Percentiles rank a stretch among this genome's conserved stretches.
Conservation (phyloP, 768 basidiomycete species). For the Boletus insuetus region DNA sequence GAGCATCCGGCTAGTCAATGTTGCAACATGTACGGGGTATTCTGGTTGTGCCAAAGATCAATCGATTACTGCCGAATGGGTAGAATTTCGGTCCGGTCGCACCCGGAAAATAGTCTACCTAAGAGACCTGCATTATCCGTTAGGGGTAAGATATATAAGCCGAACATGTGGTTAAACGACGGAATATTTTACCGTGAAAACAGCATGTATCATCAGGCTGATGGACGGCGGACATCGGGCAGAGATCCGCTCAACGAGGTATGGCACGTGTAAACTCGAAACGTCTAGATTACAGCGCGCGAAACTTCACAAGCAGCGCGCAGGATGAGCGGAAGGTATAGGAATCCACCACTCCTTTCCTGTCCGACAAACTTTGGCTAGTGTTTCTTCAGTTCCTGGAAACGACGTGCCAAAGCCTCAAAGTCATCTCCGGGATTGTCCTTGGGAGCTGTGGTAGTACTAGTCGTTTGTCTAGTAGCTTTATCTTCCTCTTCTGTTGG, state of each 20-base stretch:
- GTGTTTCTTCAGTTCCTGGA: slow-evolving; percentile 84
- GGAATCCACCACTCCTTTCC: background rate
- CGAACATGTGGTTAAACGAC: background rate
- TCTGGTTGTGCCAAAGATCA: background rate
- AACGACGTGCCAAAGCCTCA: slow-evolving; percentile 71
- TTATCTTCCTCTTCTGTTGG: slow-evolving; percentile 46
- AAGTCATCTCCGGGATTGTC: slow-evolving; percentile 61
- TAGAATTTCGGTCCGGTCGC: background rate
- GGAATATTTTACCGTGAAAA: background rate
- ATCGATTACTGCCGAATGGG: background rate
- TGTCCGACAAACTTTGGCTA: slow-evolving; percentile 28
- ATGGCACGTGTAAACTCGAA: slow-evolving; percentile 11
- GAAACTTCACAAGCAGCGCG: slow-evolving; percentile 9
- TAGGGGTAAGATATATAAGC: background rate
- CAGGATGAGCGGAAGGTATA: background rate
- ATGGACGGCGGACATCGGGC: slow-evolving; percentile 18
- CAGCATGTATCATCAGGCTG: background rate
- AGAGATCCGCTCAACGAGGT: background rate
- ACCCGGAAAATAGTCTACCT: too few species aligned
- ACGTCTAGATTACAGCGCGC: slow-evolving; percentile 4
- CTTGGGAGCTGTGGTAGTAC: slow-evolving; percentile 4
- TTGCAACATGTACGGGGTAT: background rate
- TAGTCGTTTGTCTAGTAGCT: slow-evolving; percentile 5
- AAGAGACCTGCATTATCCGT: too few species aligned
- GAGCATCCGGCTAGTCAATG: background rate